Conservation (phyloP, 83 land plant genomes). For the Thuja plicata region DNA sequence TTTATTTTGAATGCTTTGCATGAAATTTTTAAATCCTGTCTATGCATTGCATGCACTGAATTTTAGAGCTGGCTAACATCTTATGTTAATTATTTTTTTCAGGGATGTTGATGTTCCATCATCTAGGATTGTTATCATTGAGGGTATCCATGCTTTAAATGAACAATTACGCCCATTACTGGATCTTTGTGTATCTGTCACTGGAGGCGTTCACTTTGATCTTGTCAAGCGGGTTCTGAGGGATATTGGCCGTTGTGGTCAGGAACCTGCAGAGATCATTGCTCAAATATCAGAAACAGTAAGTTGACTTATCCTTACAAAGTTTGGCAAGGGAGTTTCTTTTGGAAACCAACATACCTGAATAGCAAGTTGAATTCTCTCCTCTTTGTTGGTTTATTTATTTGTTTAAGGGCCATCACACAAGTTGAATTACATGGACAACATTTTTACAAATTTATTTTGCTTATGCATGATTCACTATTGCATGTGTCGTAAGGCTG, state of each 20-base stretch:
- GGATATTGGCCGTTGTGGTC: constrained; percentile 47
- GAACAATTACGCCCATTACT: constrained; percentile 36
- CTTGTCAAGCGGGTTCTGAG: constrained; percentile 47
- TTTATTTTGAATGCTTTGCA: not conserved
- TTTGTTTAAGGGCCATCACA: not conserved
- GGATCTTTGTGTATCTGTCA: constrained; percentile 42
- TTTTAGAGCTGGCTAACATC: not conserved
- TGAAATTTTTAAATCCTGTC: not conserved
- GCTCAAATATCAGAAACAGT: constrained; percentile 49
- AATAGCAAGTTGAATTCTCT: not conserved
- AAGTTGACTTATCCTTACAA: constrained; percentile 5
- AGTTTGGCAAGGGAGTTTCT: constrained; percentile 4
- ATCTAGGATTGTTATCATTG: constrained; percentile 42
- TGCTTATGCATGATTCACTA: not conserved
- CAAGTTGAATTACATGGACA: not conserved
- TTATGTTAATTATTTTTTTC: not conserved
- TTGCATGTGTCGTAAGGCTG: not conserved
- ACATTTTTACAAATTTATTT: not conserved
- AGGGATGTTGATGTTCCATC: constrained; percentile 36
- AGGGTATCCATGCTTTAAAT: constrained; percentile 46
- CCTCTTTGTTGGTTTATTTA: not conserved
- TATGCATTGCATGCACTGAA: not conserved
- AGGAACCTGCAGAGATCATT: constrained; percentile 45
- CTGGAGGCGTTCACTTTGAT: constrained; percentile 53
- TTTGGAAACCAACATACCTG: not conserved